Base-by-base conservation (phyloP, 306 rosid species). In the Arachis stenosperma region DNA sequence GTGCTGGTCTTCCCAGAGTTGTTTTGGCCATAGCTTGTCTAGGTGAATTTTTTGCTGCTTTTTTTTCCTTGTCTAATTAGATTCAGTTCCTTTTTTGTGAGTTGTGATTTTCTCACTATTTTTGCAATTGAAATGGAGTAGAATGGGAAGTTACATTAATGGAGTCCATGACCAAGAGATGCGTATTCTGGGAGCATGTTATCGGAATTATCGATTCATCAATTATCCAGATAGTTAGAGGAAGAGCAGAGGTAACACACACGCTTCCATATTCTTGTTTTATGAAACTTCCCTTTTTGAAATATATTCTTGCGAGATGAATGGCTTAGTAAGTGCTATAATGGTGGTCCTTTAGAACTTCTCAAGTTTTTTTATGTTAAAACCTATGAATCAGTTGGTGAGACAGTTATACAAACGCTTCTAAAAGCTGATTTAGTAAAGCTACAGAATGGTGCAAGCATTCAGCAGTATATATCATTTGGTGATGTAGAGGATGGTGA, bases 301-400 rank as follows among this genome's bases (percentile, higher is more conserved):
- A 22, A 22, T 22, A 22, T 22, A 22, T 22, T 94, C 57, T 75
- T 91, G 97, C 89, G 82, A 88, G 97, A 94, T 75, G 93, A 90
- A 71, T 94, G 97, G 99, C 95, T 94, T 51, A 50, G 42, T 5
- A 88, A 89, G 73, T 86, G 89, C 81, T 94, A 93, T 81, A 79
- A 85, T 62, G 89, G 85, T n/a, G 87, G 88, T 69, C 89, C 91
- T 61, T 74, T 89, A 61, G 82, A 84, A 65, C 86, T 94, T 78
- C 88, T 94, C 77, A 91, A 91, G 85, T 94, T 84, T 88, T 95
- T 94, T 1, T 96, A 94, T 81, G 97, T 94, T 70, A 97, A 94
- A 86, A 94, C 99, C 56, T 94, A 94, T 81, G 99, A 91, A 84
- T 48, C 85, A 52, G 96, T 94, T 53, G 87, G 96, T 5, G 95